Percentiles rank a stretch among this genome's conserved stretches.
Conservation (phyloP, 2,329 filamentous ascomycete genomes). For the Hypoxylon sp. region DNA sequence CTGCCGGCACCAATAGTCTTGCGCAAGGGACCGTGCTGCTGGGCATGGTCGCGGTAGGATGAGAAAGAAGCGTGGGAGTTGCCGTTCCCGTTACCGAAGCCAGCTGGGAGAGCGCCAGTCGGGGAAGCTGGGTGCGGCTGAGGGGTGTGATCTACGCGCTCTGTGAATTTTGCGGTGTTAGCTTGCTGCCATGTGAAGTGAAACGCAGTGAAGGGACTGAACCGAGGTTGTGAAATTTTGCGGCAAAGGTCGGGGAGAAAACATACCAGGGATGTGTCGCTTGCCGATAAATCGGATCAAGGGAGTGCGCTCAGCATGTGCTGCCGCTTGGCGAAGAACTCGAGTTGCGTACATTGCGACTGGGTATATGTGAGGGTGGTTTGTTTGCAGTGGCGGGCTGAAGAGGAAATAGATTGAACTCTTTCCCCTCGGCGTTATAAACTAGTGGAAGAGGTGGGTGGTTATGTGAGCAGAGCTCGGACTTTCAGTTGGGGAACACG, state of each 20-base stretch:
- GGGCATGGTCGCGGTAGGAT: conserved; percentile 82
- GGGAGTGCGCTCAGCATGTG: conserved; percentile 72
- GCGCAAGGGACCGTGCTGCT: conserved; percentile 82
- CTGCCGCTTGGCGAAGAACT: conserved; percentile 71
- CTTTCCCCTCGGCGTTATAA: conserved; percentile 34
- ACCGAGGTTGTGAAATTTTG: conserved; percentile 10
- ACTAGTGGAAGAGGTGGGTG: conserved; percentile 20
- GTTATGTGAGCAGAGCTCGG: conserved; percentile 28
- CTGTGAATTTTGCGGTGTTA: conserved; percentile 58
- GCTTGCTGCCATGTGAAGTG: background rate
- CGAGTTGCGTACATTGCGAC: conserved; percentile 69
- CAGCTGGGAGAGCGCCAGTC: conserved; percentile 72
- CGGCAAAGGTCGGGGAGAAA: background rate
- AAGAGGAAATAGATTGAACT: conserved; percentile 6
- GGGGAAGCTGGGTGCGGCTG: conserved; percentile 81
- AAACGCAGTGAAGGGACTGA: background rate
- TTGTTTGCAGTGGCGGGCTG: conserved; percentile 11
- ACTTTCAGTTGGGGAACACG: conserved; percentile 39
- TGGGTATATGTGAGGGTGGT: conserved; percentile 29
- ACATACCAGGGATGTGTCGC: conserved; percentile 69
- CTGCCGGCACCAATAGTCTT: conserved; percentile 66
- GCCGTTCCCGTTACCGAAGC: conserved; percentile 60
- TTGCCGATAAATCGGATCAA: conserved; percentile 75
- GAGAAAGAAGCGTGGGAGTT: conserved; percentile 76
- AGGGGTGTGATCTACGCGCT: conserved; percentile 79